A percentile compares a stretch with the other conserved stretches of the same genome.
Evolutionary conservation across 108 stramenopile genomes (phyloP).

Genomic region (Cyclotella atomus): DNA sequence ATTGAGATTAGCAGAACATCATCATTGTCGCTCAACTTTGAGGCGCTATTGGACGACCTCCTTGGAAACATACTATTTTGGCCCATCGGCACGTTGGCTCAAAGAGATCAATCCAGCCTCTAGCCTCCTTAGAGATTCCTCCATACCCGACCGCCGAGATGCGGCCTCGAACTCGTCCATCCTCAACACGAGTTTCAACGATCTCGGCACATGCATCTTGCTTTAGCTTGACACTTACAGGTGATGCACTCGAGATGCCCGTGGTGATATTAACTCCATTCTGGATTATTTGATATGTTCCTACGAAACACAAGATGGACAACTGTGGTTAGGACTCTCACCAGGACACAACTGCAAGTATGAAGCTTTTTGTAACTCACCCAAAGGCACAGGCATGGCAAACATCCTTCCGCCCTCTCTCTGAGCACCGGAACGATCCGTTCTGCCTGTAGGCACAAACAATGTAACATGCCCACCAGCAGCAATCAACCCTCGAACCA

Average conservation of each 20-base stretch:
- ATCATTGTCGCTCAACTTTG: slow-evolving; percentile 1
- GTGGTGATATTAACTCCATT: slow-evolving; percentile 29
- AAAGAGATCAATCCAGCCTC: slow-evolving; percentile 47
- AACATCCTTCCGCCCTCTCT: slow-evolving; percentile 26
- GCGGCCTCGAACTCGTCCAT: slow-evolving; percentile 41
- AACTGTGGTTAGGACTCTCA: background rate
- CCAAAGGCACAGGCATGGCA: slow-evolving; percentile 49
- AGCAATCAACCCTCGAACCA: slow-evolving; percentile 40
- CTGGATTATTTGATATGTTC: slow-evolving; percentile 37
- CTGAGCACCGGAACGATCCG: background rate
- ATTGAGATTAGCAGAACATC: too few species aligned
- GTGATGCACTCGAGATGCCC: slow-evolving; percentile 27
- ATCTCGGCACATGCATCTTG: slow-evolving; percentile 36
- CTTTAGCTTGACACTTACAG: slow-evolving; percentile 24
- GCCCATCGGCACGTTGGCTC: slow-evolving; percentile 46
- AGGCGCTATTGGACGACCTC: slow-evolving; percentile 25
- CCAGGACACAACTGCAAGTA: too few species aligned
- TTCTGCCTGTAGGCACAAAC: slow-evolving; percentile 16
- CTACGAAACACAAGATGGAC: background rate
- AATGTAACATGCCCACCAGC: slow-evolving; percentile 41
- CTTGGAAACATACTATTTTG: slow-evolving; percentile 50
- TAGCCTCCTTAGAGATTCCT: slow-evolving; percentile 15
- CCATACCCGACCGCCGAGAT: slow-evolving; percentile 21
- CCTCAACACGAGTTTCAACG: slow-evolving; percentile 44
- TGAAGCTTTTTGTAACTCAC: background rate